Percentiles rank a stretch among this genome's conserved stretches.
phyloP scores from a whole-genome alignment of 2,329 filamentous ascomycete species.

The Fusarium annulatum region DNA sequence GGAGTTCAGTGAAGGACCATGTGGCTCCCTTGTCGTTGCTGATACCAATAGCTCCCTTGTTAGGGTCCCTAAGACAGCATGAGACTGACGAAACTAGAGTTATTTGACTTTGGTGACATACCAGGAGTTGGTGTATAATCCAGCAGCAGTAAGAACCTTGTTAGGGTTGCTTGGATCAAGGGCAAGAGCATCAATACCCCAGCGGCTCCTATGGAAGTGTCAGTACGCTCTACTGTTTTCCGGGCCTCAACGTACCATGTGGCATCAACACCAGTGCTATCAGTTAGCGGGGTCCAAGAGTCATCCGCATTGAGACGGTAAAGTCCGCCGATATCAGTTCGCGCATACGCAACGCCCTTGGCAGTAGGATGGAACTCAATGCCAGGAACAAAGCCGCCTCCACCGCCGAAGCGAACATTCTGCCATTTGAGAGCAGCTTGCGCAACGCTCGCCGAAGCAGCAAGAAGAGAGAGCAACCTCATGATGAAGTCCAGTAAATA shows the following conservation, averaged over 20 bases:
- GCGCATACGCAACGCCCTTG: conserved; percentile 30
- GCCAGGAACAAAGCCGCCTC: conserved; percentile 28
- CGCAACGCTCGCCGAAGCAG: conserved; percentile 7
- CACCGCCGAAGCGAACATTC: conserved; percentile 33
- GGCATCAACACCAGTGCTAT: conserved; percentile 15
- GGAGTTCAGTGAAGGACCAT: conserved; percentile 60
- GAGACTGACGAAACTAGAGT: not conserved
- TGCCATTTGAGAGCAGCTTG: conserved; percentile 30
- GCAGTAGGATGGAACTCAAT: conserved; percentile 37
- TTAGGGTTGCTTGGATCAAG: conserved; percentile 64
- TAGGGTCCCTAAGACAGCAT: conserved; percentile 57
- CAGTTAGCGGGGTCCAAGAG: conserved; percentile 34
- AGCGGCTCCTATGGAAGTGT: conserved; percentile 56
- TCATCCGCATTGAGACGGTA: conserved; percentile 36
- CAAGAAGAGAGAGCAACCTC: conserved; percentile 20
- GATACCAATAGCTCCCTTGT: conserved; percentile 64
- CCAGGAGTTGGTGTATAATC: conserved; percentile 69
- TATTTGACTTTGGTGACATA: accelerated
- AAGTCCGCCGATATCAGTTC: conserved; percentile 34
- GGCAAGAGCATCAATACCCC: conserved; percentile 68
- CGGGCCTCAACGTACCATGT: conserved; percentile 14
- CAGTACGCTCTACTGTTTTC: accelerated
- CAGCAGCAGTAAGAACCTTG: conserved; percentile 64
- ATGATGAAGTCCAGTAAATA: not conserved
- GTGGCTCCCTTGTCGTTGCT: conserved; percentile 65